Percentiles rank a stretch among this genome's conserved stretches.
Conservation (phyloP, 257 asterid genomes). For the Linderniella brevidens region DNA sequence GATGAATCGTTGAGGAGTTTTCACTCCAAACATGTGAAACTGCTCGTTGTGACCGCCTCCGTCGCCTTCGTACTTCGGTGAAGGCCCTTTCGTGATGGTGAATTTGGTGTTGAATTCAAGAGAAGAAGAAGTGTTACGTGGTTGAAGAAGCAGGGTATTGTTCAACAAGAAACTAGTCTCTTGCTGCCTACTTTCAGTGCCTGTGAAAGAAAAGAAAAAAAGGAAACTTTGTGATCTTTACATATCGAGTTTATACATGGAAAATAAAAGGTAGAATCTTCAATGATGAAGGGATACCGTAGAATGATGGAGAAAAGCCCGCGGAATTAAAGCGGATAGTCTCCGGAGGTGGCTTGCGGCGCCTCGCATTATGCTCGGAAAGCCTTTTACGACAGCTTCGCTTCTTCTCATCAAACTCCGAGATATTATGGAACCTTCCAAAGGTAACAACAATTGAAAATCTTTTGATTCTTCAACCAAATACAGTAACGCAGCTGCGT, state of each 20-base stretch:
- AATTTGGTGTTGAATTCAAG: conserved; percentile 28
- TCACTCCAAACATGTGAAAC: too few species aligned
- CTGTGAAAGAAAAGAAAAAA: conserved; percentile 6
- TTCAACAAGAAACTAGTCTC: conserved; percentile 32
- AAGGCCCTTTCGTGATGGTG: conserved; percentile 36
- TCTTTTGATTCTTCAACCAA: not conserved
- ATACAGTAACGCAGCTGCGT: not conserved
- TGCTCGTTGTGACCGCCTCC: too few species aligned
- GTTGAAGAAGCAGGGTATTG: conserved; percentile 19
- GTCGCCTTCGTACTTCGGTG: too few species aligned
- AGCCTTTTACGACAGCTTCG: conserved; percentile 91
- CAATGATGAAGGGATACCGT: conserved; percentile 28
- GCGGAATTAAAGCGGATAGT: conserved; percentile 23
- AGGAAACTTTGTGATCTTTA: conserved; percentile 4
- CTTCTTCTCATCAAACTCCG: conserved; percentile 80
- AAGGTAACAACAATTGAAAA: not conserved
- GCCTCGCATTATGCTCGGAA: conserved; percentile 75
- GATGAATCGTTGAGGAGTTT: conserved; percentile 12
- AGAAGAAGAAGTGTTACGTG: conserved; percentile 21
- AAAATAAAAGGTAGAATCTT: conserved; percentile 1
- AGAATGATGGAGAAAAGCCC: conserved; percentile 36
- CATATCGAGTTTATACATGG: not conserved
- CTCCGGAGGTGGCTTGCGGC: conserved; percentile 83
- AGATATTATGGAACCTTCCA: conserved; percentile 69
- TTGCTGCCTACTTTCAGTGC: conserved; percentile 44